These are phyloP conservation scores for Paxillus ammoniavirescens DNA, from an alignment of 768 basidiomycete genomes.

Conservation along the genomic window DNA sequence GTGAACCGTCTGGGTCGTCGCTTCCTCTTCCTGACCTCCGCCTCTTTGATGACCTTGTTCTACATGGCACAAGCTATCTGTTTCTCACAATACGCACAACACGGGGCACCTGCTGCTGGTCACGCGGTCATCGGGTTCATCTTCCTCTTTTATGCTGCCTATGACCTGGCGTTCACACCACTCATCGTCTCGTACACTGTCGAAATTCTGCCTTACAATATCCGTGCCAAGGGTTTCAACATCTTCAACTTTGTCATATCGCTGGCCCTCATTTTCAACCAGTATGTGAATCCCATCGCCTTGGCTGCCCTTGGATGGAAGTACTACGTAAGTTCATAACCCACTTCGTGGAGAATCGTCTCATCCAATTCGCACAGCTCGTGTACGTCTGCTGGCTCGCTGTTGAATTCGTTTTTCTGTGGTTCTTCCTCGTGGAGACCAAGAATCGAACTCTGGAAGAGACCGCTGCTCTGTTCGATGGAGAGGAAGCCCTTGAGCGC, in stretches of 20 bases:
- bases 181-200: conserved; percentile 85
- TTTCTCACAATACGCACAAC: conserved; percentile 53
- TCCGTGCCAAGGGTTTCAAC: conserved; percentile 86
- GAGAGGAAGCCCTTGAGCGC: conserved; percentile 47
- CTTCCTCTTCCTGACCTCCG: conserved; percentile 64
- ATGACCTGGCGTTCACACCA: conserved; percentile 83
- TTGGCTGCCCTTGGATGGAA: conserved; percentile 65
- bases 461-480: conserved; percentile 80
- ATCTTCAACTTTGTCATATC: conserved; percentile 72
- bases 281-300: conserved; percentile 84
- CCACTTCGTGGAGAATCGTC: not conserved
- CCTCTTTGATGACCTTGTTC: conserved; percentile 59
- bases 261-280: conserved; percentile 82
- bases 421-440: conserved; percentile 70
- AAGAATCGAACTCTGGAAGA: conserved; percentile 75
- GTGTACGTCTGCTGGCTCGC: conserved; percentile 74
- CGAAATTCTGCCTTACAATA: conserved; percentile 80
- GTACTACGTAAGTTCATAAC: conserved; percentile 54
- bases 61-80: conserved; percentile 69
- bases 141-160: conserved; percentile 78
- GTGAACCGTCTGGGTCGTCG: conserved; percentile 71
- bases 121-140: conserved; percentile 81
- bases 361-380: conserved; percentile 34
- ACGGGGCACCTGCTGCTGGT: conserved; percentile 42
- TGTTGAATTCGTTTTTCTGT: conserved; percentile 64